Base-by-base conservation (phyloP, 768 basidiomycete species). In the Lentinula aciculospora region DNA sequence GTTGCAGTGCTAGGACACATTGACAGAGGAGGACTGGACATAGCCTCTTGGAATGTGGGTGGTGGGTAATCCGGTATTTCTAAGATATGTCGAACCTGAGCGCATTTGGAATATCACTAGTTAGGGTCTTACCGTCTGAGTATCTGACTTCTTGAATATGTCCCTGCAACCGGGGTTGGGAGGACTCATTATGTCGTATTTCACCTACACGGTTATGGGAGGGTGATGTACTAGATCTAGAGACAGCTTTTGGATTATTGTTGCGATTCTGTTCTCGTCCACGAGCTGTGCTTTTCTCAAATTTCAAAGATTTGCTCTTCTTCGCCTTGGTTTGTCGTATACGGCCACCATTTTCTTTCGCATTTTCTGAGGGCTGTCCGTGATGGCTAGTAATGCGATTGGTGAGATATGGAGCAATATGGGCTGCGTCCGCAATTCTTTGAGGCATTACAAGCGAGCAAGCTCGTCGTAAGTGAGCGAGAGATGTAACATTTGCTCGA, bases 21-120 rank as follows among this genome's bases (percentile, higher is more conserved):
- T 58, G 67, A 78, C 55, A 71, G 50, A 2, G 80, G 66, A 4
- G 77, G 74, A 13, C 77, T 75, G 8, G 75, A 77, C 36, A 80
- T 82, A 4, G 85, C 85, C 69, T 91, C 89, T 60, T 83, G 82
- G 63, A 89, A 88, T 12, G 87, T 82, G 27, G 89, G 89, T 12
- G 89, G 89, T 6, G 85, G 86, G 65, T 86, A 87, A 65, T 88
- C 80, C 27, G 84, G 81, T 47, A 75, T 71, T 28, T 62, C 61
- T 65, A 58, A 39, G 3, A 53, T 21, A 34, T 23, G 29, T 42
- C 17, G 40, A 13, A n/a, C 17, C 17, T 47, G 25, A 28, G 46
- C 15, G 21, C n/a, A 23, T 23, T 31, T 5, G 21, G 39, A 23
- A 42, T 57, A 69, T 64, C 57, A 74, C 74, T 57, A 21, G 28